Conservation (phyloP, 768 basidiomycete species). For the Cyclocybe aegerita region DNA sequence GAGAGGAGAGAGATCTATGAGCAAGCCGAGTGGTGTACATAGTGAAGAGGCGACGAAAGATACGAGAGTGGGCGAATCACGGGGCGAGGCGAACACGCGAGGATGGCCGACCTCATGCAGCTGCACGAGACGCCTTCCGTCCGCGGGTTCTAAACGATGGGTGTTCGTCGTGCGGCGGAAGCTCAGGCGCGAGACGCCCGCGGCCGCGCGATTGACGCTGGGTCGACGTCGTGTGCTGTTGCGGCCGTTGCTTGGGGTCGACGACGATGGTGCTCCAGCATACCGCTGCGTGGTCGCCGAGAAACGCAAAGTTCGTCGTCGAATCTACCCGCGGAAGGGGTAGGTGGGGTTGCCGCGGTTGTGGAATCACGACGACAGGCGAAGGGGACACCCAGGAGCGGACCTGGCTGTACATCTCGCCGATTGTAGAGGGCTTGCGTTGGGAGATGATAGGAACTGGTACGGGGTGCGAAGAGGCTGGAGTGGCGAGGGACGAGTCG, state of each 20-base stretch:
- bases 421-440: conserved; percentile 32
- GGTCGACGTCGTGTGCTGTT: not conserved
- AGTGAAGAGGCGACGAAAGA: conserved; percentile 8
- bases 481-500: conserved; percentile 54
- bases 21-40: conserved; percentile 5
- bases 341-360: conserved; percentile 15
- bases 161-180: conserved; percentile 17
- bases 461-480: conserved; percentile 36
- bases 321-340: conserved; percentile 13
- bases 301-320: not conserved
- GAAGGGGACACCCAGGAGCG: conserved; percentile 44
- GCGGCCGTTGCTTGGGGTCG: conserved; percentile 1
- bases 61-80: not conserved
- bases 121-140: conserved; percentile 38
- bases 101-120: conserved; percentile 21
- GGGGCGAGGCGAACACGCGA: too few species aligned
- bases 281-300: conserved; percentile 15
- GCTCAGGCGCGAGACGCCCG: conserved; percentile 7
- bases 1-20: conserved; percentile 8
- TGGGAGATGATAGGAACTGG: conserved; percentile 31
- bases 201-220: conserved; percentile 3
- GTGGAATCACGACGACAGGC: conserved; percentile 25
- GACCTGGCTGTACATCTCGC: conserved; percentile 39
- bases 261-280: conserved; percentile 21
- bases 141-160: conserved; percentile 43